Evolutionary conservation across 805 yeast genomes (phyloP).

Genomic region (Myxozyma neotropica): DNA sequence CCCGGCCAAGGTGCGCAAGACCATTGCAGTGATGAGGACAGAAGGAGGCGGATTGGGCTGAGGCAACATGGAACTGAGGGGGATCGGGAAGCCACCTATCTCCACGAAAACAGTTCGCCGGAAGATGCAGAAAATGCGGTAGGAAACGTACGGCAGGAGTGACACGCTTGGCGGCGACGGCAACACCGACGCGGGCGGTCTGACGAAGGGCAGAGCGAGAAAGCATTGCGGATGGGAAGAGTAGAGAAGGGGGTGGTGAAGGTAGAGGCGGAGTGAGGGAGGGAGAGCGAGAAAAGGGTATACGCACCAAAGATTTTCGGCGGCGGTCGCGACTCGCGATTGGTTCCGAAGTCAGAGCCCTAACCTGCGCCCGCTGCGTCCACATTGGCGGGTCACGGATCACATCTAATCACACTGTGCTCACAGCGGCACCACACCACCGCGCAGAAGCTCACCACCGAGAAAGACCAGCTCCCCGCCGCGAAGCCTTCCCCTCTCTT

Average conservation of each 20-base stretch:
- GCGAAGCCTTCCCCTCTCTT: neutral
- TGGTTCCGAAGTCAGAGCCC: constrained; percentile 9
- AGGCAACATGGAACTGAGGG: neutral
- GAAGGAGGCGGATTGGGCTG: neutral
- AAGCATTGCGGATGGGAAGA: constrained; percentile 34
- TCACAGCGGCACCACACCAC: constrained; percentile 10
- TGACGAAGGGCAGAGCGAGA: constrained; percentile 48
- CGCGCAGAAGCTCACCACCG: constrained; percentile 6
- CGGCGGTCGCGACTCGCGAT: constrained; percentile 8
- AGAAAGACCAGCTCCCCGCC: neutral
- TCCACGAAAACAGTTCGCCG: neutral
- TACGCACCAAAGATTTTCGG: constrained; percentile 14
- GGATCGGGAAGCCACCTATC: constrained; percentile 6
- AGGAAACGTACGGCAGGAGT: constrained; percentile 39
- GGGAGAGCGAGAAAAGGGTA: constrained; percentile 14
- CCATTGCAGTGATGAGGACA: neutral
- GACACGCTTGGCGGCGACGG: constrained; percentile 42
- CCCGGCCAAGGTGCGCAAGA: neutral
- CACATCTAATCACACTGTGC: neutral
- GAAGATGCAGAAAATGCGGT: neutral
- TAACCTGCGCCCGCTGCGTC: constrained; percentile 4
- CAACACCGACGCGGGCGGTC: constrained; percentile 45
- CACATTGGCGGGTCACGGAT: constrained; percentile 8
- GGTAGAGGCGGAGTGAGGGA: constrained; percentile 18
- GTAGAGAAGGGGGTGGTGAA: constrained; percentile 14